Base-by-base conservation (phyloP, 345 rosid genomes). In the Populus nigra region DNA sequence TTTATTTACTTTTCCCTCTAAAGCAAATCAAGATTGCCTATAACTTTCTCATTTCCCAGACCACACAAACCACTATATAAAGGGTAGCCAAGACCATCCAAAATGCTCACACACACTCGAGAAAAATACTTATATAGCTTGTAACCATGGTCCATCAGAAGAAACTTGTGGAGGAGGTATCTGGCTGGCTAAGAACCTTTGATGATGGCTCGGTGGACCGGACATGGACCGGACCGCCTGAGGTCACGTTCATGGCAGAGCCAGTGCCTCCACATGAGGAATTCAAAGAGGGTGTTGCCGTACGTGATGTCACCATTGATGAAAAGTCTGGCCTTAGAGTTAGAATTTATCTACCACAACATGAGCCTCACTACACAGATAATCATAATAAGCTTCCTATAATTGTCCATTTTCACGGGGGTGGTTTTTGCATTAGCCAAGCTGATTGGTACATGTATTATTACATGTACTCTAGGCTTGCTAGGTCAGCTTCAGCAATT, bases 181-280 rank as follows among this genome's bases (percentile, higher is more conserved):
- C 96, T 43, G 92, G 96, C 18, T 91, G 93, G 96, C 88, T 91
- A 8, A 69, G 85, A 38, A 73, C 85, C 73, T 87, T 82, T 38
- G 84, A 84, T 2, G 96, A 89, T 35, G 96, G 92, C 55, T 86
- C 87, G 0, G 89, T 88, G 7, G 96, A 88, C 79, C 79, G 96
- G 25, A 76, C 88, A 3, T 89, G 96, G 96, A 83, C 83, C 0
- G 96, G 93, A 7, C 91, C 96, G 0, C 93, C 93, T 0, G 82
- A 86, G 71, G 79, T 83, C 79, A 91, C 85, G 86, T 89, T 89
- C 90, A 74, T 88, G 87, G 27, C 85, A 4, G 93, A 89, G 5
- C 73, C 92, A 0, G 92, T 88, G 20, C 85, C 89, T 16, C 78
- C 89, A 38, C 92, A 91, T 29, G 79, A 82, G 7, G 27, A 83